These are phyloP conservation scores for Potentilla sterilis DNA, from an alignment of 306 rosid species.

Conservation along the genomic window DNA sequence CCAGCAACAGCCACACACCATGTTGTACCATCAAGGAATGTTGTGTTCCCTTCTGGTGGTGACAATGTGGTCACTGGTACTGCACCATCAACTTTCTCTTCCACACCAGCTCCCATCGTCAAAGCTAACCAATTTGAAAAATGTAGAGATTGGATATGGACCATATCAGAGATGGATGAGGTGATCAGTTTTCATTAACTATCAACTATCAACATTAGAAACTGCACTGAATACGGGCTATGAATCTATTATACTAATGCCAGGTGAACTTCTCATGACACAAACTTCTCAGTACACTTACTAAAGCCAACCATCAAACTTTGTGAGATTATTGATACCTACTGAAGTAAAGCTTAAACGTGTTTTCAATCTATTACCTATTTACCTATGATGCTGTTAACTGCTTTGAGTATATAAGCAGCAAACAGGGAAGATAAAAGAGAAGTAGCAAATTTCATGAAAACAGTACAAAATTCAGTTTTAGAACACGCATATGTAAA, in stretches of 20 bases:
- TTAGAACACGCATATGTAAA: not conserved
- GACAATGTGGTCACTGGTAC: slow-evolving; percentile 54
- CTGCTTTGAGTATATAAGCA: not conserved
- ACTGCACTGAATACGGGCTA: not conserved
- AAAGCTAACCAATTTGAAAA: slow-evolving; percentile 28
- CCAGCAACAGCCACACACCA: slow-evolving; percentile 90
- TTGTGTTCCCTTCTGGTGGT: slow-evolving; percentile 95
- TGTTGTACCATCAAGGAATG: slow-evolving; percentile 79
- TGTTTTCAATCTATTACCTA: not conserved
- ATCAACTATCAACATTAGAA: not conserved
- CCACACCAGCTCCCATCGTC: slow-evolving; percentile 36
- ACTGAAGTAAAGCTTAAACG: not conserved
- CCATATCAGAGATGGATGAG: not conserved
- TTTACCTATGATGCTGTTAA: not conserved
- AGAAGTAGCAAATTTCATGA: not conserved
- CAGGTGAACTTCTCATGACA: not conserved
- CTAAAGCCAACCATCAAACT: not conserved
- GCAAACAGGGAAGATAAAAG: not conserved
- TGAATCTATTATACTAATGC: not conserved
- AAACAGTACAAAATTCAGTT: not conserved
- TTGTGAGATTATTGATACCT: not conserved
- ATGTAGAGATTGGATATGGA: not conserved
- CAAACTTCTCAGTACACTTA: not conserved
- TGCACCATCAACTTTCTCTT: slow-evolving; percentile 59
- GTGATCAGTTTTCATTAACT: not conserved